A percentile compares a stretch with the other conserved stretches of the same genome.
phyloP scores from a whole-genome alignment of 2,329 filamentous ascomycete genomes.

The Sclerotinia minor region DNA sequence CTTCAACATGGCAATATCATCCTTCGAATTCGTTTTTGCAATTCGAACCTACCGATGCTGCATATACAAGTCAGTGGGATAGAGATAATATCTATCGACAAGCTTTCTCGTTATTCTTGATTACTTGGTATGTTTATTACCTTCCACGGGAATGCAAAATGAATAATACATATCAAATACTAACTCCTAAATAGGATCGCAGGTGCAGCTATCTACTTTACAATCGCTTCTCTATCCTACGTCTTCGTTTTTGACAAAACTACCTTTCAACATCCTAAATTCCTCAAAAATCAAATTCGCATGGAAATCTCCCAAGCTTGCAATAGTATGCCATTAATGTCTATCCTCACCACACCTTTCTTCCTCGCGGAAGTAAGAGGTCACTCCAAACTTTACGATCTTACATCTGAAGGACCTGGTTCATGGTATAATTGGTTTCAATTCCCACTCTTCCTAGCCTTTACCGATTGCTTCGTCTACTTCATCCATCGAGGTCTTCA shows the following conservation, averaged over 20 bases:
- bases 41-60: conserved; percentile 69
- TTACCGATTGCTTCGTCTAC: conserved; percentile 90
- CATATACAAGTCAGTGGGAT: conserved; percentile 75
- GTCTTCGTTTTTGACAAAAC: conserved; percentile 88
- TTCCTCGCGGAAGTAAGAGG: conserved; percentile 84
- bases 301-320: conserved; percentile 83
- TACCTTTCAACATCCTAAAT: conserved; percentile 86
- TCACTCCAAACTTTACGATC: conserved; percentile 84
- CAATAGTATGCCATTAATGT: conserved; percentile 76
- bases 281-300: conserved; percentile 87
- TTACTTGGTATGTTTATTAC: conserved; percentile 69
- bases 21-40: conserved; percentile 71
- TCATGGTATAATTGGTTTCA: conserved; percentile 76
- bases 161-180: neutral
- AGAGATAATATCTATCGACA: conserved; percentile 80
- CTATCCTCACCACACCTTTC: conserved; percentile 75
- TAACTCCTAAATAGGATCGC: conserved; percentile 65
- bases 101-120: conserved; percentile 71
- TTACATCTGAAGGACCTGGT: conserved; percentile 71
- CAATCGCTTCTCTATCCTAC: conserved; percentile 82
- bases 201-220: conserved; percentile 79
- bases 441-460: conserved; percentile 83
- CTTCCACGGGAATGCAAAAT: too few relatives aligned
- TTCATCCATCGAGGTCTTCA: conserved; percentile 87
- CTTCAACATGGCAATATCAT: conserved; percentile 67